These are phyloP conservation scores for Pistacia vera DNA, from an alignment of 345 rosid genomes.

Conservation along the genomic window DNA sequence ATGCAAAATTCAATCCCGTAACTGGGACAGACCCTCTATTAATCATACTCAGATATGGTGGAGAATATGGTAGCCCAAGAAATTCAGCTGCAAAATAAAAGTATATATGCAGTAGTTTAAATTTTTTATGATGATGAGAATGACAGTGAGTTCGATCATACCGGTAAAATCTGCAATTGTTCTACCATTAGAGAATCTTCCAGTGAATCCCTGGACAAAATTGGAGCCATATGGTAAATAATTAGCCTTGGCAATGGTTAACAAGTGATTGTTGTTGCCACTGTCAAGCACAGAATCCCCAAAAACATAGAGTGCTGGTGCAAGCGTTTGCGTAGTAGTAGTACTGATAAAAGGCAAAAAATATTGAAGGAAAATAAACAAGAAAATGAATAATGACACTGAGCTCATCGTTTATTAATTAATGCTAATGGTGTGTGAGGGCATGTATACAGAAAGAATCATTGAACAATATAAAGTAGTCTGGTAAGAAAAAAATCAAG, in stretches of 20 bases:
- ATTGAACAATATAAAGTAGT: no score
- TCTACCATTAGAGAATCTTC: conserved; percentile 58
- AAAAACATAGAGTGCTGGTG: conserved; percentile 47
- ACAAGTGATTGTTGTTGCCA: conserved; percentile 53
- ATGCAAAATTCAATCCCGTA: conserved; percentile 55
- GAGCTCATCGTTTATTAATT: neutral
- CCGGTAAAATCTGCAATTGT: conserved; percentile 44
- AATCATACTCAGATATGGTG: conserved; percentile 30
- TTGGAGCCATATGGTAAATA: conserved; percentile 41
- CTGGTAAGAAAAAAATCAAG: neutral
- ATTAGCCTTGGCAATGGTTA: conserved; percentile 40
- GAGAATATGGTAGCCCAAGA: conserved; percentile 46
- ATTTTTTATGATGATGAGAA: no score
- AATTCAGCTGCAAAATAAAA: conserved; percentile 38
- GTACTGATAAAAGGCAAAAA: neutral
- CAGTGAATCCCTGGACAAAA: conserved; percentile 37
- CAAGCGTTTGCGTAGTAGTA: neutral
- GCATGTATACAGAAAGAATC: no score
- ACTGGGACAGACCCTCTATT: neutral
- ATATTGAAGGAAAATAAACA: neutral
- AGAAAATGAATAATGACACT: neutral
- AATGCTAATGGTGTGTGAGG: no score
- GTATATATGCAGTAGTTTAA: neutral
- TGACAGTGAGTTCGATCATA: neutral
- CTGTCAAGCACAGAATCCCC: conserved; percentile 52